A percentile compares a stretch with the other conserved stretches of the same genome.
Evolutionary conservation across 495 filamentous ascomycete genomes (phyloP).

Genomic region (Trypethelium eluteriae): DNA sequence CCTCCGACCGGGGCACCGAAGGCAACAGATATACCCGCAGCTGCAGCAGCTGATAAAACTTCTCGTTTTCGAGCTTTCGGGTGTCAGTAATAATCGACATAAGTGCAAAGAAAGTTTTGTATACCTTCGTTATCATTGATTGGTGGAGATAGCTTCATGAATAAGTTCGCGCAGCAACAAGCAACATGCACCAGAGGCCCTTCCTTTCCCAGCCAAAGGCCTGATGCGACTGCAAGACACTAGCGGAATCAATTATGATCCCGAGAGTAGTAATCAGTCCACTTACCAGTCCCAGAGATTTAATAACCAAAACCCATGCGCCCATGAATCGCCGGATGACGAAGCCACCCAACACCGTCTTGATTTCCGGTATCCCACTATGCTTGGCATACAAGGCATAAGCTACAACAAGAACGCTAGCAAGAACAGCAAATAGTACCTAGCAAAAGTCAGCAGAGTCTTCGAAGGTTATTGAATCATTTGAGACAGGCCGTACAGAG

Average conservation of each 20-base stretch:
- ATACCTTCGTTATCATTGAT: constrained; percentile 84
- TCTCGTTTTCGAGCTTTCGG: constrained; percentile 79
- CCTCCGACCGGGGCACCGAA: constrained; percentile 96
- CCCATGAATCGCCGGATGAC: constrained; percentile 89
- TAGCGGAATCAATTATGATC: constrained; percentile 25
- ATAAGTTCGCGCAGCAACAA: constrained; percentile 91
- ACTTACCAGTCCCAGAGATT: constrained; percentile 81
- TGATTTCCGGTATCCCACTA: constrained; percentile 96
- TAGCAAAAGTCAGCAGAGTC: constrained; percentile 32
- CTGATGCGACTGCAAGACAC: constrained; percentile 91
- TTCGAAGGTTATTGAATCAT: neutral
- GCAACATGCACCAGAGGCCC: constrained; percentile 95
- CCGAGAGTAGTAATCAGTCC: neutral
- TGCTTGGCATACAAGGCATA: constrained; percentile 89
- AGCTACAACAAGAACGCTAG: constrained; percentile 69
- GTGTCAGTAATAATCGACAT: constrained; percentile 13
- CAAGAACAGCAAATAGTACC: constrained; percentile 72
- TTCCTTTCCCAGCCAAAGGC: constrained; percentile 98
- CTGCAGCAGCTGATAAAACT: constrained; percentile 87
- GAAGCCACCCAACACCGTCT: constrained; percentile 91
- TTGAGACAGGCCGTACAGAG: constrained; percentile 50
- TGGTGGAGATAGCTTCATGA: constrained; percentile 81
- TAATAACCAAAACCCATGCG: constrained; percentile 84
- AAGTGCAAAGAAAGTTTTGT: constrained; percentile 13
- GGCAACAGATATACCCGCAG: constrained; percentile 91